These are phyloP conservation scores for Musa itinerans DNA, from an alignment of 176 grass and related monocot genomes.

Conservation along the genomic window DNA sequence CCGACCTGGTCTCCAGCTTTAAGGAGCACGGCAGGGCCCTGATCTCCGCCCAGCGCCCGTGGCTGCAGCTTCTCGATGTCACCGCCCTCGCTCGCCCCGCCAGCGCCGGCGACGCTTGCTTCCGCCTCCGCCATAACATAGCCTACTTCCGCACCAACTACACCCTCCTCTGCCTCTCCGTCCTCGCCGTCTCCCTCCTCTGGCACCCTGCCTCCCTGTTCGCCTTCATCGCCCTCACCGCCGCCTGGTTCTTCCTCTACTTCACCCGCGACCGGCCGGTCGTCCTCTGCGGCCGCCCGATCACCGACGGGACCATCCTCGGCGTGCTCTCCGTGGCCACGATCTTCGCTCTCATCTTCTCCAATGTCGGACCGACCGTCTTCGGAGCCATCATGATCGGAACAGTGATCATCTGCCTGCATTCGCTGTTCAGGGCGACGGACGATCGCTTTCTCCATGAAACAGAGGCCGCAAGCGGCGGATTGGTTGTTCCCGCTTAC, in stretches of 20 bases:
- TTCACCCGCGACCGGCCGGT: conserved; percentile 48
- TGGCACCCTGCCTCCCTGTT: conserved; percentile 66
- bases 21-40: rapidly evolving
- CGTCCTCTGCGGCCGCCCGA: conserved; percentile 34
- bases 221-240: conserved; percentile 58
- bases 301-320: conserved; percentile 62
- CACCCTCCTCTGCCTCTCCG: conserved; percentile 28
- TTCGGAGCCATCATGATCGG: conserved; percentile 54
- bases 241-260: conserved; percentile 56
- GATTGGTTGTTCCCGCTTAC: conserved; percentile 5
- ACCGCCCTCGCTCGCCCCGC: background rate
- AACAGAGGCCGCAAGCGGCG: conserved; percentile 45
- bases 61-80: background rate
- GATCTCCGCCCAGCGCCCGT: rapidly evolving
- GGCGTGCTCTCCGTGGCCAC: conserved; percentile 43
- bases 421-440: conserved; percentile 42
- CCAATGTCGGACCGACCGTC: conserved; percentile 63
- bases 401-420: conserved; percentile 33
- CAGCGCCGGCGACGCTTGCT: background rate
- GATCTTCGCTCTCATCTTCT: conserved; percentile 56
- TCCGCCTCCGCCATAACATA: background rate
- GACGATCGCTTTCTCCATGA: conserved; percentile 63
- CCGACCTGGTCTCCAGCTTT: rapidly evolving
- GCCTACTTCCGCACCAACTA: background rate
- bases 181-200: conserved; percentile 61